Evolutionary conservation across 352 stramenopile genomes (phyloP), one percentile per base, ranked within the genome.

Genomic region (Phytophthora palmivora): DNA sequence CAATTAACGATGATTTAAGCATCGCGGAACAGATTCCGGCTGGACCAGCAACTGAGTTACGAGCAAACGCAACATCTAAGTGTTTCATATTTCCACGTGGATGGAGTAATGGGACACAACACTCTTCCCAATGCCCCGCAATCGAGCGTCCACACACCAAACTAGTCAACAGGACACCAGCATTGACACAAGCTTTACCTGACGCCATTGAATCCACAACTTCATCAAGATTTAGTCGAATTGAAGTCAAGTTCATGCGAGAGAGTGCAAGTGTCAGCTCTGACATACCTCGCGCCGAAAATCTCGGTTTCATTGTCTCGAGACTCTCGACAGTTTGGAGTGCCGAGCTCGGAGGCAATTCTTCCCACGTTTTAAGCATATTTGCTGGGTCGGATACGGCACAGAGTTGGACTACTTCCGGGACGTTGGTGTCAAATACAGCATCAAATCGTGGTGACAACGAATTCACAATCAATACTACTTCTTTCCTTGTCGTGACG

Each of bases 1-100:
- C 14, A 19, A 51, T 36, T 3, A 37, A 44, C 3, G 26, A 43
- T 4, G 56, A 38, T 21, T 58, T 46, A 21, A 33, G 18, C 15
- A 64, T 46, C 16, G 56, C 56, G 19, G 56, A 64, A 19, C 37
- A 64, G 22, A 64, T 26, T 38, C 41, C 52, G 15, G 52, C 52
- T 4, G 52, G 41, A 9, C 30, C 19, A 14, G 15, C 28, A 2
- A 12, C 9, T 15, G 52, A 60, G 28, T 52, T n/a, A n/a, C 52
- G 30, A 38, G 30, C 41, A 32, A 60, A 52, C 21, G 21, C 28
- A 21, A 60, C 30, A 2, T 52, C n/a, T 30, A 60, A 48, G 21
- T 60, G 10, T 16, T 22, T 24, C 4, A 60, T 52, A 15, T 7
- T 10, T 12, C 41, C 41, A 11, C 11, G 32, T 12, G 38, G 39